Evolutionary conservation across 257 asterid species (phyloP).

Genomic region (Apocynum venetum): DNA sequence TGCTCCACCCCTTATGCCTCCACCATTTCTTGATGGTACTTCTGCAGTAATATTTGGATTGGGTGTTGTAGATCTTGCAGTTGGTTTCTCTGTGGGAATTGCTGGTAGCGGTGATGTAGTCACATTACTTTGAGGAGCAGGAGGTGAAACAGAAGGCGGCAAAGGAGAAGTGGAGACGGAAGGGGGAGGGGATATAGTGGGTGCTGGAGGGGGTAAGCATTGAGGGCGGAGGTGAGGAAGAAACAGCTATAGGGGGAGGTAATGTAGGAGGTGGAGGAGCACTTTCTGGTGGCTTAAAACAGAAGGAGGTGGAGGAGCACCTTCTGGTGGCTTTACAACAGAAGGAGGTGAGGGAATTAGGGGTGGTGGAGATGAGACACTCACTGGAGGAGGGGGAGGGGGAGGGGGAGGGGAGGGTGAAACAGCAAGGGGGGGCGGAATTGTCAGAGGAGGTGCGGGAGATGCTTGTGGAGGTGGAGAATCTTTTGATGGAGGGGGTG

Average conservation of each 20-base stretch:
- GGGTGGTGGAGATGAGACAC: conserved; percentile 41
- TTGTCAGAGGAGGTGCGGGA: conserved; percentile 37
- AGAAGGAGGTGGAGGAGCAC: conserved; percentile 41
- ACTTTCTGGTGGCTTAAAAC: conserved; percentile 35
- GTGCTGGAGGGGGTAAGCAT: conserved; percentile 28
- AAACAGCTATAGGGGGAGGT: conserved; percentile 40
- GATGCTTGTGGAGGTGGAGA: conserved; percentile 45
- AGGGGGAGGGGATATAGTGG: conserved; percentile 28
- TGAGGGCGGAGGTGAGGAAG: conserved; percentile 35
- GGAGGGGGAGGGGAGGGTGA: conserved; percentile 45
- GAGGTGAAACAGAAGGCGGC: conserved; percentile 45
- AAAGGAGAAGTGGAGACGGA: conserved; percentile 21
- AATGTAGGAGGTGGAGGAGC: conserved; percentile 41
- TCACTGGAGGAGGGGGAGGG: conserved; percentile 35
- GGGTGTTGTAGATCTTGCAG: conserved; percentile 46
- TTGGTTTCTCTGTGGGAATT: conserved; percentile 54
- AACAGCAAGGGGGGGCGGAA: conserved; percentile 39
- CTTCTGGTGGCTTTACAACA: conserved; percentile 34
- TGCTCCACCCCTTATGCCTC: conserved; percentile 40
- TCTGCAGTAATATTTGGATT: conserved; percentile 39
- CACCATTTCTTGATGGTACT: conserved; percentile 31
- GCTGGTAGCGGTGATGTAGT: conserved; percentile 36
- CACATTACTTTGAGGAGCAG: conserved; percentile 35
- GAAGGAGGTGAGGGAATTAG: conserved; percentile 44
- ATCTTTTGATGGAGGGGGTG: conserved; percentile 17